Evolutionary conservation across 306 rosid species (phyloP).

Genomic region (Calophaca sinica): DNA sequence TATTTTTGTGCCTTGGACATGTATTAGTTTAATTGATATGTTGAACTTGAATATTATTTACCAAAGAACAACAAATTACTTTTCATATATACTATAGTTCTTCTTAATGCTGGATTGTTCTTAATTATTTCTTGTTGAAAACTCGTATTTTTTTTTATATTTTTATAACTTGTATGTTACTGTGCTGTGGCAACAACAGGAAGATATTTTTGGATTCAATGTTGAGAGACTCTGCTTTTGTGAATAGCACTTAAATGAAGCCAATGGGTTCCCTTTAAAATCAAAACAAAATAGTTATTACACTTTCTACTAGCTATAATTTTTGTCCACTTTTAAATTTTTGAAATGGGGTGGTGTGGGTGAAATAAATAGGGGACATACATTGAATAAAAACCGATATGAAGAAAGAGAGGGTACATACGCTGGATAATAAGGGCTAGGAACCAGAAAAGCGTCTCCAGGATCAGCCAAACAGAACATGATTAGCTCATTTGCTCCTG

Average conservation of each 20-base stretch:
- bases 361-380: slow-evolving; percentile 38
- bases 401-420: slow-evolving; percentile 39
- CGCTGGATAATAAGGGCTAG: slow-evolving; percentile 96
- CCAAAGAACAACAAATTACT: background rate
- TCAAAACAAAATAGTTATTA: slow-evolving; percentile 31
- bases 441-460: slow-evolving; percentile 89
- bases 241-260: slow-evolving; percentile 16
- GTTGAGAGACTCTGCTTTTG: background rate
- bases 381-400: slow-evolving; percentile 34
- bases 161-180: background rate
- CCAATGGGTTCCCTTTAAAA: background rate
- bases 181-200: background rate
- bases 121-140: background rate
- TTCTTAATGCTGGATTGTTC: background rate
- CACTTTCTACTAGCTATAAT: slow-evolving; percentile 21
- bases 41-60: slow-evolving; percentile 1
- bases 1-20: too few species aligned
- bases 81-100: too few species aligned
- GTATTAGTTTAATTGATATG: too few species aligned
- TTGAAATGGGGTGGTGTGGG: background rate
- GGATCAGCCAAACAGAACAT: slow-evolving; percentile 92
- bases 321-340: slow-evolving; percentile 7
- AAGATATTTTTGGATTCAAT: too few species aligned
- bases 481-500: slow-evolving; percentile 86
- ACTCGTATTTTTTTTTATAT: background rate